Percentiles rank a stretch among this genome's conserved stretches.
Evolutionary conservation across 345 rosid genomes (phyloP).

Genomic region (Bruguiera gymnorhiza): DNA sequence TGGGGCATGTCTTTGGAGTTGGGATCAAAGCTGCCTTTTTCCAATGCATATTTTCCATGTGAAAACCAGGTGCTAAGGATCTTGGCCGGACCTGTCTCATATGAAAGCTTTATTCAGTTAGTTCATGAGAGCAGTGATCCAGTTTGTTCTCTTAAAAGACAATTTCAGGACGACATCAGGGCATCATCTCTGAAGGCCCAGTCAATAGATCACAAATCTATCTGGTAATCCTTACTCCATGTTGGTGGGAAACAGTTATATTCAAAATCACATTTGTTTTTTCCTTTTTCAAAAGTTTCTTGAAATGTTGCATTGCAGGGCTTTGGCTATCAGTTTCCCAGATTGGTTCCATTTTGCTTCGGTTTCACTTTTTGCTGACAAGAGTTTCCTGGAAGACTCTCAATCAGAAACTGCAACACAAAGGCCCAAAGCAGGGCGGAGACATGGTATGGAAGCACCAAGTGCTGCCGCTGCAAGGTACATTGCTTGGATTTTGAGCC

Average conservation of each 20-base stretch:
- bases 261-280: neutral
- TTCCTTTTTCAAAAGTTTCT: neutral
- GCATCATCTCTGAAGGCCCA: conserved; percentile 22
- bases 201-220: conserved; percentile 50
- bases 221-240: conserved; percentile 44
- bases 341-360: conserved; percentile 80
- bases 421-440: conserved; percentile 18
- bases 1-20: conserved; percentile 64
- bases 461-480: conserved; percentile 57
- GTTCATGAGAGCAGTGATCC: conserved; percentile 36
- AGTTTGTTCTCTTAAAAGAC: conserved; percentile 19
- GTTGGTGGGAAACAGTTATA: neutral
- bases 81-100: conserved; percentile 50
- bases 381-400: conserved; percentile 20
- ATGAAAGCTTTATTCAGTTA: conserved; percentile 35
- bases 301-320: conserved; percentile 47
- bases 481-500: conserved; percentile 68
- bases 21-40: conserved; percentile 59
- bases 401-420: conserved; percentile 21
- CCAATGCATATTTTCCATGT: conserved; percentile 61
- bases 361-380: conserved; percentile 44
- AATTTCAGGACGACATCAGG: conserved; percentile 19
- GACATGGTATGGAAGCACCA: conserved; percentile 24
- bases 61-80: conserved; percentile 37
- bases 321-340: conserved; percentile 74